Percentiles rank a stretch among this genome's conserved stretches.
Evolutionary conservation across 176 grass and related monocot genomes (phyloP).

Genomic region (Cymbopogon citratus): DNA sequence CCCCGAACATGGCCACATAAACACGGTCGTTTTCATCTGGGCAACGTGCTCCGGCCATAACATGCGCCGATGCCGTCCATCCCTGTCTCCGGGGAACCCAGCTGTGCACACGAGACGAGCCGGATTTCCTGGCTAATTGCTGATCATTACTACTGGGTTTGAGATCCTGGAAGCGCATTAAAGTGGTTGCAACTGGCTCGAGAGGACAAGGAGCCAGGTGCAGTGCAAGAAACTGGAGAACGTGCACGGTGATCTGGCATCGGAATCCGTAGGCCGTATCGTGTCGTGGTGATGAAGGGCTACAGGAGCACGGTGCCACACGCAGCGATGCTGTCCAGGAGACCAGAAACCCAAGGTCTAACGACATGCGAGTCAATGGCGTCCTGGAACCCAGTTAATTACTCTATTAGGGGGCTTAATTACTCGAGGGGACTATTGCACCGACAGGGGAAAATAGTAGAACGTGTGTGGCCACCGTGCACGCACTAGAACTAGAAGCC

Average conservation of each 20-base stretch:
- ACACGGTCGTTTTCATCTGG: neutral
- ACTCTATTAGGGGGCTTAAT: no score
- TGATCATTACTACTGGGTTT: neutral
- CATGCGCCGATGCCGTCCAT: neutral
- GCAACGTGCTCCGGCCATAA: constrained; percentile 10
- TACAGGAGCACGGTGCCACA: neutral
- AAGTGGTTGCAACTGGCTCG: neutral
- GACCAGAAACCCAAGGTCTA: neutral
- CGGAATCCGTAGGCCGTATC: neutral
- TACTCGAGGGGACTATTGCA: neutral
- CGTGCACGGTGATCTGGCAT: neutral
- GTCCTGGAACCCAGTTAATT: constrained; percentile 15
- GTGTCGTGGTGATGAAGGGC: neutral
- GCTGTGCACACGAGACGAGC: neutral
- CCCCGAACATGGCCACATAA: constrained; percentile 3
- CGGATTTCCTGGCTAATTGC: neutral
- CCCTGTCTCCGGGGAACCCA: neutral
- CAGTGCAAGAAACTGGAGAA: neutral
- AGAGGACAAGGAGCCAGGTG: neutral
- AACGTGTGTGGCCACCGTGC: constrained; percentile 16
- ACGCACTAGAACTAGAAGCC: neutral
- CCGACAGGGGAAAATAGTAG: neutral
- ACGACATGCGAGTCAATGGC: constrained; percentile 7
- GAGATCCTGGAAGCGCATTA: neutral
- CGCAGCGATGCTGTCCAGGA: neutral